Evolutionary conservation across 2,329 filamentous ascomycete species (phyloP).

Genomic region (Plectosphaerella cucumerina): DNA sequence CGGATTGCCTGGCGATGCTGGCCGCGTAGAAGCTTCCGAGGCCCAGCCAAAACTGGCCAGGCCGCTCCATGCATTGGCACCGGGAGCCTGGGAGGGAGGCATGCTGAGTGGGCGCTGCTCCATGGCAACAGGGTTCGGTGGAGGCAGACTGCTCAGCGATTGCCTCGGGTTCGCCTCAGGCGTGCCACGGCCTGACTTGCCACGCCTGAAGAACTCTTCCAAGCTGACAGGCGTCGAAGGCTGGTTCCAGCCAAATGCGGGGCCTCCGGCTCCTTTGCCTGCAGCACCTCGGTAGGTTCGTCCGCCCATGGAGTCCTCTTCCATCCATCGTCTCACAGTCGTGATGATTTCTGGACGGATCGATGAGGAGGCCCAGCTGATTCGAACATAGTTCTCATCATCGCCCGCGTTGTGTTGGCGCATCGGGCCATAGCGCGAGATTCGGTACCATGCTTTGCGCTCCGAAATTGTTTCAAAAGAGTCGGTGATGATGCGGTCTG

Average conservation of each 20-base stretch:
- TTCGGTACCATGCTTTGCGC: slow-evolving; percentile 61
- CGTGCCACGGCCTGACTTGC: slow-evolving; percentile 5
- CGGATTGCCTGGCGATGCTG: too few relatives aligned
- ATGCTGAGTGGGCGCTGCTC: slow-evolving; percentile 5
- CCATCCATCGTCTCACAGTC: slow-evolving; percentile 62
- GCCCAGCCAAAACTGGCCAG: slow-evolving; percentile 26
- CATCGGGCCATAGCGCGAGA: slow-evolving; percentile 57
- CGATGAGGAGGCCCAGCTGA: slow-evolving; percentile 53
- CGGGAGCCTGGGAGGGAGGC: not conserved
- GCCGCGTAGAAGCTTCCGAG: not conserved
- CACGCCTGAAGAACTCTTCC: slow-evolving; percentile 36
- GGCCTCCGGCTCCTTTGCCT: slow-evolving; percentile 31
- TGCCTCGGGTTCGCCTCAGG: slow-evolving; percentile 13
- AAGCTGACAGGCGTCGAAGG: slow-evolving; percentile 46
- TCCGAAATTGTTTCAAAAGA: slow-evolving; percentile 51
- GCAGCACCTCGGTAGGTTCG: slow-evolving; percentile 39
- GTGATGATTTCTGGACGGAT: slow-evolving; percentile 50
- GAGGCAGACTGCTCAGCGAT: slow-evolving; percentile 2
- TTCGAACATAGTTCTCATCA: slow-evolving; percentile 55
- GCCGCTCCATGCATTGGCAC: slow-evolving; percentile 4
- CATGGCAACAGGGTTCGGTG: too few relatives aligned
- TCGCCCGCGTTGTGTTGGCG: slow-evolving; percentile 53
- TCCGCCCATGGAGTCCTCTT: slow-evolving; percentile 56
- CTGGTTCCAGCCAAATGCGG: slow-evolving; percentile 60
- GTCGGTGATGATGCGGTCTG: slow-evolving; percentile 45